Conservation (phyloP, 352 stramenopile genomes). For the Phytophthora brassicae region DNA sequence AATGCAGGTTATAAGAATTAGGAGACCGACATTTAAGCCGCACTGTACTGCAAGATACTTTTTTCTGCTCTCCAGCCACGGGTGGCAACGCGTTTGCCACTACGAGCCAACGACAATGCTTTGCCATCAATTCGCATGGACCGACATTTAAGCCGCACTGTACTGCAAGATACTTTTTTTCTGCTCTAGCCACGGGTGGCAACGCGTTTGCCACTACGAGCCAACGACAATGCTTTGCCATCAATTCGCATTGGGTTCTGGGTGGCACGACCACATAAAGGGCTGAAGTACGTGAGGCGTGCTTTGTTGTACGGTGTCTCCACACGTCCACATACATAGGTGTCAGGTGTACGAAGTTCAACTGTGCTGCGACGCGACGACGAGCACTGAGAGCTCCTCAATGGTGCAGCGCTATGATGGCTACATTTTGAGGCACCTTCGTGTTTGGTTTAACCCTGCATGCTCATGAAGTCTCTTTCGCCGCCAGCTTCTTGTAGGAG, state of each 20-base stretch:
- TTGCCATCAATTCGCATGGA: conserved; percentile 9
- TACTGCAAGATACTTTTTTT: too few relatives aligned
- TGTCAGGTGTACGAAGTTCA: conserved; percentile 8
- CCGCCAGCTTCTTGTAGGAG: neutral
- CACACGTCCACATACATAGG: too few relatives aligned
- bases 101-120: neutral
- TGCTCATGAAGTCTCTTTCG: conserved; percentile 8
- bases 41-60: too few relatives aligned
- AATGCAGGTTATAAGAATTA: too few relatives aligned
- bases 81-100: neutral
- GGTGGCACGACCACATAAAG: conserved; percentile 11
- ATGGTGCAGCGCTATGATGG: conserved; percentile 7
- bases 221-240: neutral
- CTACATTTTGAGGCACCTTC: conserved; percentile 9
- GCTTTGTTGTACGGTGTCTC: conserved; percentile 8
- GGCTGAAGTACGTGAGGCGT: neutral
- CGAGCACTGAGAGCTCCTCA: conserved; percentile 6
- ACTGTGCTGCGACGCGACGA: conserved; percentile 20
- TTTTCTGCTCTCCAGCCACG: too few relatives aligned
- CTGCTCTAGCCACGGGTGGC: too few relatives aligned
- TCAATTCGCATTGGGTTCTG: conserved; percentile 10
- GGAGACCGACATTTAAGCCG: too few relatives aligned
- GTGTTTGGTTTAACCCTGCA: neutral
- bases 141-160: too few relatives aligned
- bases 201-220: neutral